Conservation (phyloP, 2,329 filamentous ascomycete genomes). For the Pyrenophora graminea region DNA sequence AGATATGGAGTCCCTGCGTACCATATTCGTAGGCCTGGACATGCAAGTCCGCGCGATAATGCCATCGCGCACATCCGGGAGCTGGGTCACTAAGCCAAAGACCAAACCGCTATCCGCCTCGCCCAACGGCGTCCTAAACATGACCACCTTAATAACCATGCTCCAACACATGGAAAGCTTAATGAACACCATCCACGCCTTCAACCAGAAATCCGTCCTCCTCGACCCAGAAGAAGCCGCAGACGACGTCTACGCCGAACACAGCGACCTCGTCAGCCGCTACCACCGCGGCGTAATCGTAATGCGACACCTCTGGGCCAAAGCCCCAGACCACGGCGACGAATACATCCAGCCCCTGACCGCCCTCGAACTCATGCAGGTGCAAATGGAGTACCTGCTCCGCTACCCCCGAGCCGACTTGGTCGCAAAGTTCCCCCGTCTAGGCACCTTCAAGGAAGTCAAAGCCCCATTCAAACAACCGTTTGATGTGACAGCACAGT, state of each 20-base stretch:
- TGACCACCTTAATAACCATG: slow-evolving; percentile 13
- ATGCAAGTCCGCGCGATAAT: slow-evolving; percentile 38
- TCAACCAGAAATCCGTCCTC: slow-evolving; percentile 26
- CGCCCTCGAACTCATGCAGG: slow-evolving; percentile 18
- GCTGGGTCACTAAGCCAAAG: slow-evolving; percentile 33
- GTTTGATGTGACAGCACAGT: slow-evolving; percentile 21
- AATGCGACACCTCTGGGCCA: slow-evolving; percentile 11
- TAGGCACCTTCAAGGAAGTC: slow-evolving; percentile 8
- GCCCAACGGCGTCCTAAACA: slow-evolving; percentile 12
- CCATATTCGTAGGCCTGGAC: slow-evolving; percentile 39
- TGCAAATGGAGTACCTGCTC: slow-evolving; percentile 20
- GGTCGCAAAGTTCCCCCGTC: slow-evolving; percentile 11
- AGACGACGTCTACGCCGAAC: slow-evolving; percentile 14
- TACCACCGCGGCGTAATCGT: slow-evolving; percentile 10
- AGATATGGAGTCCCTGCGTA: slow-evolving; percentile 32
- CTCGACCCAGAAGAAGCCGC: slow-evolving; percentile 13
- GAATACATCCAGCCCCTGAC: slow-evolving; percentile 6
- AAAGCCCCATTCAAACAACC: slow-evolving; percentile 21
- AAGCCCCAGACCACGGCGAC: slow-evolving; percentile 1
- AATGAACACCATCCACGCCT: slow-evolving; percentile 31
- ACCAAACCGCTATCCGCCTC: slow-evolving; percentile 6
- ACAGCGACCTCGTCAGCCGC: slow-evolving; percentile 9
- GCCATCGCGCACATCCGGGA: slow-evolving; percentile 18
- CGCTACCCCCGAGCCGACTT: slow-evolving; percentile 19
- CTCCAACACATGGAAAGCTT: slow-evolving; percentile 28